phyloP scores from a whole-genome alignment of 164 flowering plant genomes.

The Annona cherimola region DNA sequence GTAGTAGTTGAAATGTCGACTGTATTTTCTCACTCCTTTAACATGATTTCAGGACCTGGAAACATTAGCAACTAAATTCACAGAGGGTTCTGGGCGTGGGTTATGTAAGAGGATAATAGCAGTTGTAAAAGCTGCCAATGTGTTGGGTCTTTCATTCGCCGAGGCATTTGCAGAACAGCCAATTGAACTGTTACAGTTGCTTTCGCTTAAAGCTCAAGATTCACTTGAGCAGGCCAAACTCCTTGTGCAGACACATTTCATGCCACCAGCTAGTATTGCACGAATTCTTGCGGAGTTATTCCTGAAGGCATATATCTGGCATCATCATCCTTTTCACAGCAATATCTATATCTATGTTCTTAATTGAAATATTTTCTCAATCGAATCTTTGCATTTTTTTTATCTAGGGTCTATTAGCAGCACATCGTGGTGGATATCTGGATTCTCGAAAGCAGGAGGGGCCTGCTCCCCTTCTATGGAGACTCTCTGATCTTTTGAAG shows the following conservation, averaged over 20 bases:
- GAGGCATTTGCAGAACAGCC: slow-evolving; percentile 93
- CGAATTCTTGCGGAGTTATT: slow-evolving; percentile 96
- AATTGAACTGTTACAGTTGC: slow-evolving; percentile 79
- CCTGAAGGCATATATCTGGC: slow-evolving; percentile 47
- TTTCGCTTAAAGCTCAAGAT: slow-evolving; percentile 98
- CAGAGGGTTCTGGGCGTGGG: slow-evolving; percentile 78
- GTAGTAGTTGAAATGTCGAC: not conserved
- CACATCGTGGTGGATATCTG: slow-evolving; percentile 99
- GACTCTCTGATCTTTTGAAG: slow-evolving; percentile 89
- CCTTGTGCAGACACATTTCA: slow-evolving; percentile 73
- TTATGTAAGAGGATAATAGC: slow-evolving; percentile 80
- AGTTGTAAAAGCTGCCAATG: slow-evolving; percentile 82
- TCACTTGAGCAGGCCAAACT: slow-evolving; percentile 90
- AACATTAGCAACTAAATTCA: slow-evolving; percentile 43
- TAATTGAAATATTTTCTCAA: not conserved
- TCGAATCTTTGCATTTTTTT: slow-evolving; percentile 3
- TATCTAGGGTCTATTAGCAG: slow-evolving; percentile 87
- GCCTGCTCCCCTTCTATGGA: slow-evolving; percentile 95
- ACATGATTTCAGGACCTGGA: slow-evolving; percentile 55
- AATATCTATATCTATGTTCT: not conserved
- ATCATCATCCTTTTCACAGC: not conserved
- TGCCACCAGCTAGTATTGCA: slow-evolving; percentile 87
- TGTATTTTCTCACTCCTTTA: not conserved
- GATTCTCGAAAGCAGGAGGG: slow-evolving; percentile 99
- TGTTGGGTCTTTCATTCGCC: slow-evolving; percentile 70